Percentiles rank a stretch among this genome's conserved stretches.
These are phyloP conservation scores for Chenopodium berlandieri DNA, from an alignment of 148 eudicot species.

Conservation along the genomic window DNA sequence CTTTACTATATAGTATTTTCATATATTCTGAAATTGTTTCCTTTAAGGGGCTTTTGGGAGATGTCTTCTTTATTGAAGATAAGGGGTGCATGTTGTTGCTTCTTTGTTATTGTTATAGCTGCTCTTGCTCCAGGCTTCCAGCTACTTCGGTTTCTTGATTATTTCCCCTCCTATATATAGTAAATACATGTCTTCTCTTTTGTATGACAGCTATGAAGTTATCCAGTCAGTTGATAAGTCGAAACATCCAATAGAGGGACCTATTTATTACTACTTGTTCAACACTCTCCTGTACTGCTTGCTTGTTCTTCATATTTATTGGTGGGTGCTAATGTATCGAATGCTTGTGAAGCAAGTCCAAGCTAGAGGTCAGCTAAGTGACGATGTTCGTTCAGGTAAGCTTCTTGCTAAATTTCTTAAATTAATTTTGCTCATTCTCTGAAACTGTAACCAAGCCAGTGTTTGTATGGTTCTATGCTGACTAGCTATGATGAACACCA, in stretches of 20 bases:
- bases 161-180: neutral
- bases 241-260: conserved; percentile 65
- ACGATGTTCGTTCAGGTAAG: conserved; percentile 98
- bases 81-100: neutral
- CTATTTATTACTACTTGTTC: conserved; percentile 83
- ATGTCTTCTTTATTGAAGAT: neutral
- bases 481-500: neutral
- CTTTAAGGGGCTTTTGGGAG: neutral
- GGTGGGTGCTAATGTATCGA: conserved; percentile 93
- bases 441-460: neutral
- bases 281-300: conserved; percentile 73
- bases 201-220: conserved; percentile 78
- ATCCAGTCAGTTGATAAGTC: conserved; percentile 66
- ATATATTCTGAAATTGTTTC: neutral
- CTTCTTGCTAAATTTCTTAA: neutral
- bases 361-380: conserved; percentile 82
- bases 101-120: neutral
- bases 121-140: neutral
- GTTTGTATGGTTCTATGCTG: neutral
- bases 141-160: neutral
- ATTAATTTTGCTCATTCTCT: neutral
- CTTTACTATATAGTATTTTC: neutral
- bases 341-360: conserved; percentile 94
- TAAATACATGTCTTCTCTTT: neutral
- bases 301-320: conserved; percentile 88